phyloP scores from a whole-genome alignment of 73 alveolate species.

The Paramecium biaurelia region DNA sequence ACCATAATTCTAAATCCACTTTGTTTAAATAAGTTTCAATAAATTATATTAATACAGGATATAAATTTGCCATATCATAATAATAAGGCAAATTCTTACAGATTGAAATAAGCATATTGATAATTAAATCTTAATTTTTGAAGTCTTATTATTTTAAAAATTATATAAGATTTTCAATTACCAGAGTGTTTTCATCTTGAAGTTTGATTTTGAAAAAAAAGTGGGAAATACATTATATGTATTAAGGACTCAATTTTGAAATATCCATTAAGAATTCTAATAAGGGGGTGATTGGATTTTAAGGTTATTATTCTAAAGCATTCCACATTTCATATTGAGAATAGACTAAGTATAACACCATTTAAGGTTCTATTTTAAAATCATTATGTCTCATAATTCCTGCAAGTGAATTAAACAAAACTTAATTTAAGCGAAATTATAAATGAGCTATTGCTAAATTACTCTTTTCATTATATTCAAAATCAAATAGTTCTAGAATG shows the following conservation, averaged over 20 bases:
- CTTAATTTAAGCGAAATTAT: slow-evolving; percentile 19
- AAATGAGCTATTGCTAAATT: slow-evolving; percentile 9
- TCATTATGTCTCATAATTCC: not conserved
- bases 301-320: slow-evolving; percentile 26
- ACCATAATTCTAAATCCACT: not conserved
- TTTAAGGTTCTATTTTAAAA: not conserved
- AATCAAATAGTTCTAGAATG: slow-evolving; percentile 13
- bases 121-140: not conserved
- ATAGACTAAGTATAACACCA: not conserved
- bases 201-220: not conserved
- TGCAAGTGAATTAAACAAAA: not conserved
- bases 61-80: not conserved
- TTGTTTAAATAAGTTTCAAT: not conserved
- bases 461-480: not conserved
- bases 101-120: not conserved
- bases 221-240: not conserved
- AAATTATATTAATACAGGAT: slow-evolving; percentile 5
- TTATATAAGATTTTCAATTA: not conserved
- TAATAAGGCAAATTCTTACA: not conserved
- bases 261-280: slow-evolving; percentile 14
- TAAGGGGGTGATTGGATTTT: slow-evolving; percentile 25
- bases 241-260: not conserved
- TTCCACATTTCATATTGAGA: slow-evolving; percentile 48
- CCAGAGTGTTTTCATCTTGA: not conserved
- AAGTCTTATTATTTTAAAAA: not conserved